These are phyloP conservation scores for Yamadazyma taylorii DNA, from an alignment of 1,139 yeast species.

Conservation along the genomic window DNA sequence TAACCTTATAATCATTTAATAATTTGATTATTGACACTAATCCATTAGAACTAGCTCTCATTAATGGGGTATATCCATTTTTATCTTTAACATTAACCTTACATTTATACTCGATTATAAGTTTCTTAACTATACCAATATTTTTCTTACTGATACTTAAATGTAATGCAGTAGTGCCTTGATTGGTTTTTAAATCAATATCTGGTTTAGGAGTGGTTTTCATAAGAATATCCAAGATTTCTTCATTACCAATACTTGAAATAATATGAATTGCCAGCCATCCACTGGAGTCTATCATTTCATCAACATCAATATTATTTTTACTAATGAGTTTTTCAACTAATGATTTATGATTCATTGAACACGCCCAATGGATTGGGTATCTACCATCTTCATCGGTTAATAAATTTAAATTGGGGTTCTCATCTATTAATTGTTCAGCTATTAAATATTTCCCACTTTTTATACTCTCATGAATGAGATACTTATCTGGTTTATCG, in stretches of 20 bases:
- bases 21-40: slow-evolving; percentile 52
- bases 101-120: slow-evolving; percentile 55
- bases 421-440: slow-evolving; percentile 44
- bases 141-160: slow-evolving; percentile 74
- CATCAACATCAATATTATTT: slow-evolving; percentile 59
- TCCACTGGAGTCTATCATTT: slow-evolving; percentile 67
- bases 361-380: slow-evolving; percentile 89
- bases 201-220: slow-evolving; percentile 31
- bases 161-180: slow-evolving; percentile 77
- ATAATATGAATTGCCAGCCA: slow-evolving; percentile 91
- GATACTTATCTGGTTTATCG: slow-evolving; percentile 20
- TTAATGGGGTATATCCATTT: slow-evolving; percentile 65
- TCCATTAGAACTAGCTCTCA: slow-evolving; percentile 84
- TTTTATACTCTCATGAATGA: slow-evolving; percentile 60
- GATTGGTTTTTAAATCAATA: slow-evolving; percentile 51
- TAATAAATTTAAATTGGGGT: slow-evolving; percentile 45
- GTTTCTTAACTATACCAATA: slow-evolving; percentile 47
- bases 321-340: slow-evolving; percentile 26
- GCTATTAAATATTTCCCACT: slow-evolving; percentile 54
- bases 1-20: slow-evolving; percentile 55
- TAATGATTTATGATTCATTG: slow-evolving; percentile 57
- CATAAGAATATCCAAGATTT: slow-evolving; percentile 46
- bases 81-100: slow-evolving; percentile 67
- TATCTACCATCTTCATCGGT: slow-evolving; percentile 77
- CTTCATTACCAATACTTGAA: slow-evolving; percentile 66